A percentile compares a stretch with the other conserved stretches of the same genome.
phyloP scores from a whole-genome alignment of 1,284 basidiomycete genomes.

The Apiotrichum veenhuisii region DNA sequence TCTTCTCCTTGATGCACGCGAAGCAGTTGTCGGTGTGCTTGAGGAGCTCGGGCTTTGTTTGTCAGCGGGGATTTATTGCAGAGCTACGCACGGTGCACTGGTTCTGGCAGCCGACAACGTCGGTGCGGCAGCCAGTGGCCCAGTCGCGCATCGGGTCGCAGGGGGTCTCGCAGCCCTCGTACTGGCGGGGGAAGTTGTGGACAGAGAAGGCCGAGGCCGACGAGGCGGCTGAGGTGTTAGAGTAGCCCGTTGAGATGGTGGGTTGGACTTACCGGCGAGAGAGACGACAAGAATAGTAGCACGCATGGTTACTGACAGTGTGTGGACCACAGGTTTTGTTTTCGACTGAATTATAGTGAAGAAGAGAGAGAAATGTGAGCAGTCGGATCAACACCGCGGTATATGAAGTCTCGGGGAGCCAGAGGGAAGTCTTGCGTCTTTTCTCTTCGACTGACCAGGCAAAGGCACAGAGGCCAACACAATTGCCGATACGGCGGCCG shows the following conservation, averaged over 20 bases:
- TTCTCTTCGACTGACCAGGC: too few species aligned
- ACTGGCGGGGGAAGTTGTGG: constrained; percentile 7
- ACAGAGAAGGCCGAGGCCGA: constrained; percentile 3
- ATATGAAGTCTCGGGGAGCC: too few species aligned
- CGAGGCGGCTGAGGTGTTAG: constrained; percentile 10
- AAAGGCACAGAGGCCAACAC: too few species aligned
- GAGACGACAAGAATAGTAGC: constrained; percentile 10
- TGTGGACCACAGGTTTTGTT: not conserved
- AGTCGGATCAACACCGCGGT: not conserved
- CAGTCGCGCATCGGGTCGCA: constrained; percentile 21
- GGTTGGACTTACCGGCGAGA: constrained; percentile 10
- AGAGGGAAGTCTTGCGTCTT: too few species aligned
- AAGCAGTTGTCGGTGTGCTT: constrained; percentile 7
- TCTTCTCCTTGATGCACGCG: constrained; percentile 13
- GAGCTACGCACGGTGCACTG: constrained; percentile 14
- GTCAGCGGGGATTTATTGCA: too few species aligned
- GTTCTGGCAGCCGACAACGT: constrained; percentile 16
- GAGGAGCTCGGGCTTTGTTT: constrained; percentile 12
- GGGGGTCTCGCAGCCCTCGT: constrained; percentile 14
- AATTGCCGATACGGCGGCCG: too few species aligned
- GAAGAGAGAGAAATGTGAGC: not conserved
- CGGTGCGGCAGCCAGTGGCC: constrained; percentile 16
- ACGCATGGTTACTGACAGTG: constrained; percentile 8
- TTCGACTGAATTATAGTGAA: too few species aligned
- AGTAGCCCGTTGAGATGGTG: too few species aligned